phyloP scores from a whole-genome alignment of 768 basidiomycete genomes.

The Obba rivulosa region DNA sequence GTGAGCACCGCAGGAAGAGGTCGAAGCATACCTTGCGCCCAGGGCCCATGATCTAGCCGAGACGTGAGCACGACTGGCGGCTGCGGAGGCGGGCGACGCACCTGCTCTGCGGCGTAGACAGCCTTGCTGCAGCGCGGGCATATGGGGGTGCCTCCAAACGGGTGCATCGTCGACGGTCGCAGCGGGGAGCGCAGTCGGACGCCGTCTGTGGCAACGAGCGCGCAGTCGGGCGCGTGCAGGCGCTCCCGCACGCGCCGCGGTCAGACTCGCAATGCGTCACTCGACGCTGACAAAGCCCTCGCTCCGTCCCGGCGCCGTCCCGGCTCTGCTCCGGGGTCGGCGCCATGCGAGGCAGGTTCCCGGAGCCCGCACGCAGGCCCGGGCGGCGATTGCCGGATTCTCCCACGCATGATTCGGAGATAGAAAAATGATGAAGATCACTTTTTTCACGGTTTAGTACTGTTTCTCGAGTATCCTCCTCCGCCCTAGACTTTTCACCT shows the following conservation, averaged over 20 bases:
- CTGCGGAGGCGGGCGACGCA: constrained; percentile 22
- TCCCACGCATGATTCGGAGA: constrained; percentile 31
- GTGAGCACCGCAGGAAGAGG: constrained; percentile 1
- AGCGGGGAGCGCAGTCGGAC: background rate
- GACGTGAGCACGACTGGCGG: constrained; percentile 7
- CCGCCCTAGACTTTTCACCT: constrained; percentile 21
- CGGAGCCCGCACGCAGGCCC: constrained; percentile 2
- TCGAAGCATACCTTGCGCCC: constrained; percentile 67
- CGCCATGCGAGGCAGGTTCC: background rate
- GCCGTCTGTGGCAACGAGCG: background rate
- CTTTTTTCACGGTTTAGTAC: constrained; percentile 11
- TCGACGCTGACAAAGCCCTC: no score
- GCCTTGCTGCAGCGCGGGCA: constrained; percentile 72
- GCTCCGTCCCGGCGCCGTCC: no score
- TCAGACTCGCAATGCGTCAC: no score
- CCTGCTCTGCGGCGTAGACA: constrained; percentile 90
- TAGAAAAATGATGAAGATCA: constrained; percentile 28
- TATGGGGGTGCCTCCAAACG: constrained; percentile 63
- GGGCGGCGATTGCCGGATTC: constrained; percentile 22
- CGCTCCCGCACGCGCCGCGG: no score
- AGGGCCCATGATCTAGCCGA: constrained; percentile 70
- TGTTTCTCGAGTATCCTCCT: background rate
- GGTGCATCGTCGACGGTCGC: constrained; percentile 46
- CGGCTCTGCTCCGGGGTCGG: background rate
- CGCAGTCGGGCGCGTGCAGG: background rate